phyloP scores from a whole-genome alignment of 1,284 basidiomycete species.

The Malassezia dermatis region DNA sequence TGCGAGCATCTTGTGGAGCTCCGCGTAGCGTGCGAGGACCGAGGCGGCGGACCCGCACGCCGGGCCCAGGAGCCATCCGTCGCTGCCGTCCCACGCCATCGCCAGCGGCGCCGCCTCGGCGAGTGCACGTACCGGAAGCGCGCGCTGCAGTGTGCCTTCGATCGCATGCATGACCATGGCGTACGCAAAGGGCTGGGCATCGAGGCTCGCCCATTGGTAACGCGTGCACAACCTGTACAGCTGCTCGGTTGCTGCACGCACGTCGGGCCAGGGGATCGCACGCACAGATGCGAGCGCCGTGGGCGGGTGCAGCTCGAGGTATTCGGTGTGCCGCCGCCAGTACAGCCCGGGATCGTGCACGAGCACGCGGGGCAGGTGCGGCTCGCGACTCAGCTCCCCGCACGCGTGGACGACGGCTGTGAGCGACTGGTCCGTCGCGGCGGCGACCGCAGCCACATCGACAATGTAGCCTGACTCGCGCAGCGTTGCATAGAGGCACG shows the following conservation, averaged over 20 bases:
- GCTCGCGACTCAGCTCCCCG: background rate
- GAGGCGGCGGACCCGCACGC: background rate
- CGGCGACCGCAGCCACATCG: constrained; percentile 6
- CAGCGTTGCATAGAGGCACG: constrained; percentile 12
- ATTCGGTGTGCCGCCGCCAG: background rate
- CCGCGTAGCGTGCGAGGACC: constrained; percentile 15
- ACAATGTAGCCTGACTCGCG: constrained; percentile 4
- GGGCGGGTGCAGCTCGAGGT: background rate
- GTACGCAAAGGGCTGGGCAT: constrained; percentile 11
- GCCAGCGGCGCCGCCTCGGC: background rate
- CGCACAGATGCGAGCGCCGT: background rate
- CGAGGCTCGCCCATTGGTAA: constrained; percentile 3
- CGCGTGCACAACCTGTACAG: background rate
- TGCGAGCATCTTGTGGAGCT: constrained; percentile 10
- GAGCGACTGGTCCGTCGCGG: constrained; percentile 2
- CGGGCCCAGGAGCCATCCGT: background rate
- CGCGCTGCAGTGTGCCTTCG: constrained; percentile 1
- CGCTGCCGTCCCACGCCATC: background rate
- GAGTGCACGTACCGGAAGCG: constrained; percentile 2
- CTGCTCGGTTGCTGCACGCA: background rate
- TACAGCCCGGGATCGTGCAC: constrained; percentile 8
- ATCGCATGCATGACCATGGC: constrained; percentile 15
- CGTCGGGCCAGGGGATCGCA: background rate
- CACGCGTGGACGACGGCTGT: background rate
- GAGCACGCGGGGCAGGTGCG: background rate